Conservation (phyloP, 2,329 filamentous ascomycete species). For the Westerdykella sp. region DNA sequence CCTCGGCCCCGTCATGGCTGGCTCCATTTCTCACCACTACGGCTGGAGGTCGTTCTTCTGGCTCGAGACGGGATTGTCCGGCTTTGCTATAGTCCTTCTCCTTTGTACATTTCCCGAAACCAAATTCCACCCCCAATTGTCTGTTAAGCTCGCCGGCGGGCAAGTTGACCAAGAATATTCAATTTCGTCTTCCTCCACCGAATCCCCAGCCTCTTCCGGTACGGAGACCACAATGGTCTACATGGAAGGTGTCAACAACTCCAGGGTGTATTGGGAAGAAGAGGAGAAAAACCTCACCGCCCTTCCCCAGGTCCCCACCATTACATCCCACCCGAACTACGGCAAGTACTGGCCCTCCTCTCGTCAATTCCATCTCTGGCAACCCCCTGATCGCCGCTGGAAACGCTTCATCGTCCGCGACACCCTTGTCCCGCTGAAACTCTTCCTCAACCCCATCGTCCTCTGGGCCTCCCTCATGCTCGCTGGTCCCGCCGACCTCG, state of each 20-base stretch:
- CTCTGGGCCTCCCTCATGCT: conserved; percentile 32
- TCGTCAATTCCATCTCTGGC: conserved; percentile 35
- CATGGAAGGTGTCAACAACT: conserved; percentile 4
- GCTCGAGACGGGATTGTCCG: conserved; percentile 38
- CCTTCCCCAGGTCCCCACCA: conserved; percentile 19
- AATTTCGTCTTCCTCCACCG: background rate
- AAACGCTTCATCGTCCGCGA: conserved; percentile 38
- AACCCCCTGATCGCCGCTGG: conserved; percentile 36
- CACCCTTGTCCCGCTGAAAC: conserved; percentile 36
- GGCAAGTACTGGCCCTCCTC: conserved; percentile 36
- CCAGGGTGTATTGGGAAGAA: conserved; percentile 6
- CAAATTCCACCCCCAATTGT: conserved; percentile 31
- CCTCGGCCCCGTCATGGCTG: conserved; percentile 41
- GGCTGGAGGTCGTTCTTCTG: conserved; percentile 46
- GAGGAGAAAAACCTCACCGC: conserved; percentile 23
- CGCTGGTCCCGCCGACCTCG: conserved; percentile 35
- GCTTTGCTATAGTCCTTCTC: conserved; percentile 37
- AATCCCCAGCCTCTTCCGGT: conserved; percentile 2
- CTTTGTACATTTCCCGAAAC: conserved; percentile 46
- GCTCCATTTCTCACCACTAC: conserved; percentile 37
- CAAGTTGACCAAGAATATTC: no score
- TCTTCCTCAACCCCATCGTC: conserved; percentile 44
- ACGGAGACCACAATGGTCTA: conserved; percentile 1
- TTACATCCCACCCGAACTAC: conserved; percentile 10
- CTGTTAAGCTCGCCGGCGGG: no score